Conservation (phyloP, 2,329 filamentous ascomycete genomes). For the Hypoxylon sp. region DNA sequence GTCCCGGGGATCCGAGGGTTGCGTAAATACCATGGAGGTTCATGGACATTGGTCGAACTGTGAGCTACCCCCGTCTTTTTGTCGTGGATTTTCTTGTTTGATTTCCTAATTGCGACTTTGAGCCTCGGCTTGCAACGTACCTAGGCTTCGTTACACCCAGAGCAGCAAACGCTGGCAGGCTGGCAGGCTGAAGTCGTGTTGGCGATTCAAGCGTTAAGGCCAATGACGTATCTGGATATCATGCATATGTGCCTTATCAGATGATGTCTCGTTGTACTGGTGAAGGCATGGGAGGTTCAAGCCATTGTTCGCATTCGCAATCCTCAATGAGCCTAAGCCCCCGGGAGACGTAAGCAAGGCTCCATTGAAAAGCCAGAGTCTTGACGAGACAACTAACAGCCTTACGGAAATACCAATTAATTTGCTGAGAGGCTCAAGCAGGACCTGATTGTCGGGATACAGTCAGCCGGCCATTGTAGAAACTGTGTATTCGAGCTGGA, state of each 20-base stretch:
- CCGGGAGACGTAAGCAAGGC: not conserved
- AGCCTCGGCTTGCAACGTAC: slow-evolving; percentile 42
- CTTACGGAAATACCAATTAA: slow-evolving; percentile 2
- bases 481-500: no score
- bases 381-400: not conserved
- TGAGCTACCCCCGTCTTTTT: slow-evolving; percentile 24
- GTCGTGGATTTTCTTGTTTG: slow-evolving; percentile 24
- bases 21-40: not conserved
- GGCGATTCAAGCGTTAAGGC: not conserved
- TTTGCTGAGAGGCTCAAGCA: slow-evolving; percentile 7
- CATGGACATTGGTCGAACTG: slow-evolving; percentile 15
- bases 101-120: slow-evolving; percentile 9
- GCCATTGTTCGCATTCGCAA: slow-evolving; percentile 17
- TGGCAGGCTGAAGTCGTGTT: slow-evolving; percentile 3
- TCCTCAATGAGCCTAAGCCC: not conserved
- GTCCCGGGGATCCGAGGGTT: slow-evolving; percentile 8
- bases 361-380: not conserved
- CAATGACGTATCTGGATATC: slow-evolving; percentile 8
- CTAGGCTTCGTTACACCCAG: slow-evolving; percentile 3
- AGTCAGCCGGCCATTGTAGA: no score
- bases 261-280: slow-evolving; percentile 1
- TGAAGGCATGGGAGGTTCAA: not conserved
- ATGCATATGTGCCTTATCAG: slow-evolving; percentile 16
- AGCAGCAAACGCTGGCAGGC: slow-evolving; percentile 7
- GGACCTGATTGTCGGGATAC: not conserved